phyloP scores from a whole-genome alignment of 2,329 filamentous ascomycete genomes.

The Neophaeococcomyces aloes region DNA sequence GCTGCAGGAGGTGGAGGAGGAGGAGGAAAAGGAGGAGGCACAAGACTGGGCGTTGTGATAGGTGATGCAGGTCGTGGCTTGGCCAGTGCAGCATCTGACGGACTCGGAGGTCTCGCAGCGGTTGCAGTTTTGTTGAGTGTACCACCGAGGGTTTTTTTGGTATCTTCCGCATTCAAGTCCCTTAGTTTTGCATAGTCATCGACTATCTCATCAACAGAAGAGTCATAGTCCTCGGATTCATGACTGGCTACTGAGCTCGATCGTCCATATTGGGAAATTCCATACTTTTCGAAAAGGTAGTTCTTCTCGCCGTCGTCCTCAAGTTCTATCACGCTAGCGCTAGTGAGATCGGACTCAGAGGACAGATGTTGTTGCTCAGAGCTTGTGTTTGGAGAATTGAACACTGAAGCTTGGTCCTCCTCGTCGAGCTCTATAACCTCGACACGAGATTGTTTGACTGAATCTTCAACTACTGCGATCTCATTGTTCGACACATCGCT shows the following conservation, averaged over 20 bases:
- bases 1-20: background rate
- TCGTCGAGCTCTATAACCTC: constrained; percentile 9
- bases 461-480: constrained; percentile 14
- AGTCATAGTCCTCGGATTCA: constrained; percentile 1
- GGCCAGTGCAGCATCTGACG: constrained; percentile 31
- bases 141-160: background rate
- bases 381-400: constrained; percentile 4
- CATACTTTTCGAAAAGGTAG: no score
- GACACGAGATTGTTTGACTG: constrained; percentile 12
- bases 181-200: no score
- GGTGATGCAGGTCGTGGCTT: constrained; percentile 18
- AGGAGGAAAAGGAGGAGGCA: constrained; percentile 2
- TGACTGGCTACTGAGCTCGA: background rate
- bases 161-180: background rate
- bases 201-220: background rate
- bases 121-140: background rate
- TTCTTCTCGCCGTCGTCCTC: no score
- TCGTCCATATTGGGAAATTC: constrained; percentile 1
- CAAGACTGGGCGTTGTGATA: background rate
- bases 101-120: constrained; percentile 19
- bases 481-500: constrained; percentile 11
- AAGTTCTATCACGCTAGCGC: no score
- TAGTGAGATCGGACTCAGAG: no score
- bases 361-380: background rate
- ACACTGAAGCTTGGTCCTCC: background rate